Evolutionary conservation across 805 yeast genomes (phyloP).

Genomic region (Tetrapisispora pingtungensis): DNA sequence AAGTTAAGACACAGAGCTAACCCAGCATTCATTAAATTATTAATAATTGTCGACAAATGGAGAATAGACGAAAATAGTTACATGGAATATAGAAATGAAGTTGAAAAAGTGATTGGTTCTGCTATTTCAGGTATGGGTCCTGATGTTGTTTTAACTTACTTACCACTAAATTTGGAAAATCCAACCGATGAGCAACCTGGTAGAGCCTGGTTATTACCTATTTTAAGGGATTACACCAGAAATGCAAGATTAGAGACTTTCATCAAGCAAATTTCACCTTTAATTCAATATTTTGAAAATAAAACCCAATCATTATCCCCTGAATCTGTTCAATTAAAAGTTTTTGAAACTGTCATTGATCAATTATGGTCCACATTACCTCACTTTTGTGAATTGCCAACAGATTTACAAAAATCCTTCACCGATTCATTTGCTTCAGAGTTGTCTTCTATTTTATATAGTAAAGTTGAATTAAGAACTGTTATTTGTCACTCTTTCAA

Average conservation of each 20-base stretch:
- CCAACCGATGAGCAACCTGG: conserved; percentile 52
- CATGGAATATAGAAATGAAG: conserved; percentile 54
- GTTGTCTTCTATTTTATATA: conserved; percentile 64
- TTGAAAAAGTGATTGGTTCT: conserved; percentile 71
- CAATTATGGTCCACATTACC: conserved; percentile 92
- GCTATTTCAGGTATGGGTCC: conserved; percentile 82
- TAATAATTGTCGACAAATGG: conserved; percentile 75
- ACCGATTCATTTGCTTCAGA: conserved; percentile 68
- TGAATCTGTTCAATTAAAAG: conserved; percentile 60
- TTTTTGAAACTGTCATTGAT: conserved; percentile 75
- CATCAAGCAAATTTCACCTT: conserved; percentile 55
- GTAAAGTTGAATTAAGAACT: conserved; percentile 64
- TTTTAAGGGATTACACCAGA: conserved; percentile 76
- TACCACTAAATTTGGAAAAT: conserved; percentile 70
- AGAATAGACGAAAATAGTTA: conserved; percentile 61
- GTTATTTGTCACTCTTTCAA: conserved; percentile 76
- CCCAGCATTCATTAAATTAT: conserved; percentile 57
- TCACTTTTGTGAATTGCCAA: conserved; percentile 78
- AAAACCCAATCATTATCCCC: conserved; percentile 37
- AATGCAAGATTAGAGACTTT: conserved; percentile 60
- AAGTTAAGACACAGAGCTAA: conserved; percentile 56
- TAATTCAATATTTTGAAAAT: conserved; percentile 43
- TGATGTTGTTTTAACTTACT: conserved; percentile 56
- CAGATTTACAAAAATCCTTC: conserved; percentile 56
- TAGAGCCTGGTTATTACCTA: conserved; percentile 90